Percentiles rank a stretch among this genome's conserved stretches.
These are phyloP conservation scores for Atkinsonella texensis DNA, from an alignment of 2,329 filamentous ascomycete species.

Conservation along the genomic window DNA sequence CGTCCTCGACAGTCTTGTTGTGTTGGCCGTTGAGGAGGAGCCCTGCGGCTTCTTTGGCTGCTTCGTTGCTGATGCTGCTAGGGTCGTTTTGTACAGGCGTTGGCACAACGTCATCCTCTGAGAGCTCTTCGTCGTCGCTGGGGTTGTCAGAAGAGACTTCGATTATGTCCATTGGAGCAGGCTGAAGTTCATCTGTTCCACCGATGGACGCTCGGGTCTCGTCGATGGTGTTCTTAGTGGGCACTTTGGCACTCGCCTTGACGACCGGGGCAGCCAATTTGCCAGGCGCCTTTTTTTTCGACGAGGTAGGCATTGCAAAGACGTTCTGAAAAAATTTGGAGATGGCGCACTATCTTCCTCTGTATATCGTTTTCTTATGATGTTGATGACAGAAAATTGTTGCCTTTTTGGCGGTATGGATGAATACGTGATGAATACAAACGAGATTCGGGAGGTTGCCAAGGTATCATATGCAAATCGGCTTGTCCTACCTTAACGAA, in stretches of 20 bases:
- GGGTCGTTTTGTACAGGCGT: slow-evolving; percentile 10
- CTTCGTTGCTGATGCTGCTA: slow-evolving; percentile 6
- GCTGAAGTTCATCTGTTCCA: slow-evolving; percentile 25
- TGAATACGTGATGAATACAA: background rate
- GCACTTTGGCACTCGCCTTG: slow-evolving; percentile 39
- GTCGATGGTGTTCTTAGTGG: slow-evolving; percentile 40
- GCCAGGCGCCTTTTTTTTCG: slow-evolving; percentile 47
- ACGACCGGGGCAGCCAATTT: slow-evolving; percentile 44
- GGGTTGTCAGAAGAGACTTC: slow-evolving; percentile 46
- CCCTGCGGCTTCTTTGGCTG: slow-evolving; percentile 5
- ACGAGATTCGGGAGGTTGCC: background rate
- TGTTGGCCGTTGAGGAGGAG: slow-evolving; percentile 16
- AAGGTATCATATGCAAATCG: background rate
- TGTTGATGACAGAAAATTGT: background rate
- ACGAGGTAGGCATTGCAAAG: slow-evolving; percentile 34
- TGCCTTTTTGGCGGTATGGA: background rate
- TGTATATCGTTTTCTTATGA: background rate
- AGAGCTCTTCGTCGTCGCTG: slow-evolving; percentile 33
- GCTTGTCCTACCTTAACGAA: too few species aligned
- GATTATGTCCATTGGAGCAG: slow-evolving; percentile 31
- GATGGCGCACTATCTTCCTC: too few species aligned
- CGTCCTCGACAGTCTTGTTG: slow-evolving; percentile 13
- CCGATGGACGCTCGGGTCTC: slow-evolving; percentile 46
- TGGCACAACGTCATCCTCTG: slow-evolving; percentile 19
- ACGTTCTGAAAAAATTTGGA: background rate